Percentiles rank a stretch among this genome's conserved stretches.
phyloP scores from a whole-genome alignment of 2,329 filamentous ascomycete genomes.

The Paecilomyces sp. region DNA sequence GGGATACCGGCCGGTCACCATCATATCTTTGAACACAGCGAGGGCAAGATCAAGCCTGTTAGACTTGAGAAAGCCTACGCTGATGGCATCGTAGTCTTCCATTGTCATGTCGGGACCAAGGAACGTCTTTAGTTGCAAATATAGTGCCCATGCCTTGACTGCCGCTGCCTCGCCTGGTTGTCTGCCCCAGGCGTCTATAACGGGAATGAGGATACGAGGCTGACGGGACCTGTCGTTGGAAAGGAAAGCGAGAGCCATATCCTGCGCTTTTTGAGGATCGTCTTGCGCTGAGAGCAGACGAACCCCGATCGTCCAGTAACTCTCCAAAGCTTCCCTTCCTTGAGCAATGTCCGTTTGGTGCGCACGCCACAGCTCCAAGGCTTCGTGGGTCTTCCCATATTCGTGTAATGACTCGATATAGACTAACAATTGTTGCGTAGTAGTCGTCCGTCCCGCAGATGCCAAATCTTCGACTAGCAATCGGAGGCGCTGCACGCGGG shows the following conservation, averaged over 20 bases:
- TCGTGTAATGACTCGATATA: conserved; percentile 64
- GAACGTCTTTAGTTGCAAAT: conserved; percentile 56
- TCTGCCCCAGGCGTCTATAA: conserved; percentile 62
- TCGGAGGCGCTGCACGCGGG: conserved; percentile 53
- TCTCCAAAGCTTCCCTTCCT: conserved; percentile 28
- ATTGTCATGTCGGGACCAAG: conserved; percentile 58
- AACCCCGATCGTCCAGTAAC: conserved; percentile 44
- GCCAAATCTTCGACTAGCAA: conserved; percentile 60
- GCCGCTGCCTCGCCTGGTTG: conserved; percentile 43
- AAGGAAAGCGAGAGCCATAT: conserved; percentile 40
- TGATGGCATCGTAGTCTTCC: conserved; percentile 68
- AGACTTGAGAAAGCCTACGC: conserved; percentile 61
- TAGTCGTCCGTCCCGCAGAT: conserved; percentile 49
- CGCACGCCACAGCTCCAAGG: conserved; percentile 58
- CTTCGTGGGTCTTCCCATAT: conserved; percentile 53
- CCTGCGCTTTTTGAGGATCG: conserved; percentile 41
- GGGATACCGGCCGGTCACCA: conserved; percentile 52
- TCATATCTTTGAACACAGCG: conserved; percentile 82
- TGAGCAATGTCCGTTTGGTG: conserved; percentile 47
- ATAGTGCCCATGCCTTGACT: conserved; percentile 59
- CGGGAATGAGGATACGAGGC: conserved; percentile 46
- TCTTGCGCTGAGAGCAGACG: conserved; percentile 43
- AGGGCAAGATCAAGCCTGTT: conserved; percentile 61
- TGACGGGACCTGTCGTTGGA: conserved; percentile 36
- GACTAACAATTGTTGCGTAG: conserved; percentile 53